Percentiles rank a stretch among this genome's conserved stretches.
Evolutionary conservation across 1,284 basidiomycete genomes (phyloP).

Genomic region (Mrakiaceae sp.): DNA sequence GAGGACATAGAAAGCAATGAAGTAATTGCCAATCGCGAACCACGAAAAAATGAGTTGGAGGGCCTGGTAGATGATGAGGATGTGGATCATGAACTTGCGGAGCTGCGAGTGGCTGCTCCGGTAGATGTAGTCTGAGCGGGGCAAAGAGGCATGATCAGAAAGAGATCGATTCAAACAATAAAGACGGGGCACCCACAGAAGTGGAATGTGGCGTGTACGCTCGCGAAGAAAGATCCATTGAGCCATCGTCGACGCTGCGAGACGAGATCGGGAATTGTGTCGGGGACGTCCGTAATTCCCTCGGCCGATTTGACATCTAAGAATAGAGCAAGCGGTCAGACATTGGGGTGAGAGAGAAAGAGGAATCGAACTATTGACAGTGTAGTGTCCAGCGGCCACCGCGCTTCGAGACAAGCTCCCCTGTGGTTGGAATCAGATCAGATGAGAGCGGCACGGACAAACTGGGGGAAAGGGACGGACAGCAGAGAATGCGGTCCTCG

Average conservation of each 20-base stretch:
- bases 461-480: conserved; percentile 28
- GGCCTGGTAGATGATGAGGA: conserved; percentile 78
- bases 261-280: conserved; percentile 69
- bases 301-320: conserved; percentile 1
- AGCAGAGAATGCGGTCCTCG: conserved; percentile 81
- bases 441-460: too few relatives aligned
- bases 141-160: background rate
- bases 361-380: conserved; percentile 55
- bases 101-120: conserved; percentile 63
- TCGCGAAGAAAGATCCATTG: conserved; percentile 36
- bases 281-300: conserved; percentile 50
- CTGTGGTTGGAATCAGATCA: too few relatives aligned
- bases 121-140: conserved; percentile 70
- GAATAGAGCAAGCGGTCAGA: background rate
- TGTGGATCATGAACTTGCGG: conserved; percentile 61
- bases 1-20: conserved; percentile 8
- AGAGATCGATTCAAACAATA: background rate
- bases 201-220: conserved; percentile 2
- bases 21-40: conserved; percentile 69
- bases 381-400: conserved; percentile 85
- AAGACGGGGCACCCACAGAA: background rate
- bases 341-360: background rate
- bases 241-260: conserved; percentile 49
- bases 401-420: conserved; percentile 77
- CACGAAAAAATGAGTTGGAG: conserved; percentile 84